phyloP scores from a whole-genome alignment of 495 filamentous ascomycete genomes.

The Neurospora sp. region DNA sequence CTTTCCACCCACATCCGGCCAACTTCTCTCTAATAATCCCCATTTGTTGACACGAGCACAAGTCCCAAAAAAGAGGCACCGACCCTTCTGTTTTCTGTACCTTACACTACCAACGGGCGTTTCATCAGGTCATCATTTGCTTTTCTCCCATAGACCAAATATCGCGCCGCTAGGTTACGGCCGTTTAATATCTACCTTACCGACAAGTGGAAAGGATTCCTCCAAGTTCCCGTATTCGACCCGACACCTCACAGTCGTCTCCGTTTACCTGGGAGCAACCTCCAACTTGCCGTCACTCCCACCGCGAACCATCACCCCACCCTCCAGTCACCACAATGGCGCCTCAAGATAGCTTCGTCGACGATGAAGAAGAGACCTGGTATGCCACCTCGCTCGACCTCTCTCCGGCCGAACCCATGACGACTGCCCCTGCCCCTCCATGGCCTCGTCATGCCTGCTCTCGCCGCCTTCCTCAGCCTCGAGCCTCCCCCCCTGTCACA shows the following conservation, averaged over 20 bases:
- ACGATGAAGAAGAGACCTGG: conserved; percentile 93
- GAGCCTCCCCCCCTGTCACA: not conserved
- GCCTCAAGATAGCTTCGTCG: conserved; percentile 92
- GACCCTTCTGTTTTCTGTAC: conserved; percentile 7
- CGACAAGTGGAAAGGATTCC: not conserved
- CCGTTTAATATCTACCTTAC: conserved; percentile 11
- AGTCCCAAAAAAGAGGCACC: not conserved
- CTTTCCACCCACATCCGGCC: conserved; percentile 17
- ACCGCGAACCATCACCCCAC: conserved; percentile 10
- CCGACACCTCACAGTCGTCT: not conserved
- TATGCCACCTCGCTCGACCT: conserved; percentile 30
- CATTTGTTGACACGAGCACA: not conserved
- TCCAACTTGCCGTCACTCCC: not conserved
- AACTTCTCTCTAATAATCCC: conserved; percentile 8
- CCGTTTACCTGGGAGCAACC: conserved; percentile 4
- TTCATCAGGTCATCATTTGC: conserved; percentile 9
- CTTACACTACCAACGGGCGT: conserved; percentile 18
- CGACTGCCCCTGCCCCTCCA: not conserved
- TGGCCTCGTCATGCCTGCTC: not conserved
- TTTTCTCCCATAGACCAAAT: conserved; percentile 7
- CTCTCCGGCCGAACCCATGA: not conserved
- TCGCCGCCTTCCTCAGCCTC: conserved; percentile 6
- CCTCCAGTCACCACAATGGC: conserved; percentile 43
- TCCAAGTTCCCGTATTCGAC: not conserved
- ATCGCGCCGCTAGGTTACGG: not conserved